Evolutionary conservation across 2,329 filamentous ascomycete species (phyloP).

Genomic region (Hirsutella thompsonii): DNA sequence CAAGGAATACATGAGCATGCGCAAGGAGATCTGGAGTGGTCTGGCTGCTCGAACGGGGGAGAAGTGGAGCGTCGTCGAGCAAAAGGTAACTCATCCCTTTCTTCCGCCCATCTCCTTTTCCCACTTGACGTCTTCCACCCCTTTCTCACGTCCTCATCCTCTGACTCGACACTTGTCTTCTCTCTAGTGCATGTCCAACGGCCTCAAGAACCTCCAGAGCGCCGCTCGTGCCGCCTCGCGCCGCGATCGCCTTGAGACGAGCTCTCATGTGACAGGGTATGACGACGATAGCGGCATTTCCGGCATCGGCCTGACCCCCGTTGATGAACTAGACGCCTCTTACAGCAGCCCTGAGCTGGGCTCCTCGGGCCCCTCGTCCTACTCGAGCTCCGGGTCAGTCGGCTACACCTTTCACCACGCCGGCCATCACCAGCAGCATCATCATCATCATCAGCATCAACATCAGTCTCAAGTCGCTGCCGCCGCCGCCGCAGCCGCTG

Average conservation of each 20-base stretch:
- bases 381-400: constrained; percentile 7
- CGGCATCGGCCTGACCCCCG: constrained; percentile 43
- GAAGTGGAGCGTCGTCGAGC: constrained; percentile 61
- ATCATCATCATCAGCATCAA: constrained; percentile 10
- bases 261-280: constrained; percentile 30
- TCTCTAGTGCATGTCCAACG: constrained; percentile 61
- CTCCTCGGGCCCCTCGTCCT: constrained; percentile 13
- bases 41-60: constrained; percentile 67
- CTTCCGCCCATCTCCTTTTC: too few species aligned
- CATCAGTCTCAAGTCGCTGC: too few species aligned
- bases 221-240: constrained; percentile 52
- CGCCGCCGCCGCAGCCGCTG: too few species aligned
- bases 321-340: constrained; percentile 45
- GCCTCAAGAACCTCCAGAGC: constrained; percentile 67
- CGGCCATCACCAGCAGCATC: constrained; percentile 7
- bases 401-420: constrained; percentile 15
- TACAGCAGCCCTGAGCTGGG: constrained; percentile 42
- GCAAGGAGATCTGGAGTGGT: constrained; percentile 70
- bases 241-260: constrained; percentile 45
- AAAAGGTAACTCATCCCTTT: constrained; percentile 41
- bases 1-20: constrained; percentile 64
- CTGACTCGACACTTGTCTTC: not conserved
- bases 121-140: too few species aligned
- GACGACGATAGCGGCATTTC: constrained; percentile 63
- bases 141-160: too few species aligned